Evolutionary conservation across 2,329 filamentous ascomycete genomes (phyloP).

Genomic region (Beauveria scarabaeidicola): DNA sequence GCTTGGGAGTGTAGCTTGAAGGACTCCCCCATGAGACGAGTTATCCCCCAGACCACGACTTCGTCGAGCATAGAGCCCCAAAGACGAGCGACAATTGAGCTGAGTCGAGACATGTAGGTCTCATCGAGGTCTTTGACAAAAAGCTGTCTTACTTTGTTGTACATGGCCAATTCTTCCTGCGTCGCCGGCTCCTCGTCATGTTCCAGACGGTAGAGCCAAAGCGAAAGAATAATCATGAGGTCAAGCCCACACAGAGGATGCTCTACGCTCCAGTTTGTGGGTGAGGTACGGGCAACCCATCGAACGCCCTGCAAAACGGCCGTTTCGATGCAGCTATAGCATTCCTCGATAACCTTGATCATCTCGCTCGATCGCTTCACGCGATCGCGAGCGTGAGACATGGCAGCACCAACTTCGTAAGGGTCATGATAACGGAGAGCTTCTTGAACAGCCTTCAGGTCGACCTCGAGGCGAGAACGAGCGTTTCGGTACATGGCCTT

Average conservation of each 20-base stretch:
- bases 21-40: slow-evolving; percentile 93
- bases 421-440: slow-evolving; percentile 94
- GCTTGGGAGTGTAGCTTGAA: slow-evolving; percentile 96
- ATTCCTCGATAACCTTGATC: slow-evolving; percentile 97
- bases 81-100: slow-evolving; percentile 87
- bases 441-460: slow-evolving; percentile 92
- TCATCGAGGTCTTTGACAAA: slow-evolving; percentile 89
- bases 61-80: slow-evolving; percentile 99
- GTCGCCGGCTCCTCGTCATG: slow-evolving; percentile 90
- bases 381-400: slow-evolving; percentile 88
- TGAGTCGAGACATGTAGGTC: slow-evolving; percentile 72
- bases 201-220: slow-evolving; percentile 99
- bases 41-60: slow-evolving; percentile 96
- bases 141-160: slow-evolving; percentile 81
- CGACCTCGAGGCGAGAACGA: slow-evolving; percentile 82
- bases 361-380: slow-evolving; percentile 94
- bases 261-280: slow-evolving; percentile 98
- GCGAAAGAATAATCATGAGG: slow-evolving; percentile 91
- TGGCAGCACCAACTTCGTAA: slow-evolving; percentile 92
- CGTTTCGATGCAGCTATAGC: slow-evolving; percentile 95
- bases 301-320: slow-evolving; percentile 89
- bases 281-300: slow-evolving; percentile 95
- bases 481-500: slow-evolving; percentile 96
- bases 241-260: slow-evolving; percentile 95
- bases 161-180: slow-evolving; percentile 79